These are phyloP conservation scores for Ophiostoma piceae DNA, from an alignment of 2,329 filamentous ascomycete species.

Conservation along the genomic window DNA sequence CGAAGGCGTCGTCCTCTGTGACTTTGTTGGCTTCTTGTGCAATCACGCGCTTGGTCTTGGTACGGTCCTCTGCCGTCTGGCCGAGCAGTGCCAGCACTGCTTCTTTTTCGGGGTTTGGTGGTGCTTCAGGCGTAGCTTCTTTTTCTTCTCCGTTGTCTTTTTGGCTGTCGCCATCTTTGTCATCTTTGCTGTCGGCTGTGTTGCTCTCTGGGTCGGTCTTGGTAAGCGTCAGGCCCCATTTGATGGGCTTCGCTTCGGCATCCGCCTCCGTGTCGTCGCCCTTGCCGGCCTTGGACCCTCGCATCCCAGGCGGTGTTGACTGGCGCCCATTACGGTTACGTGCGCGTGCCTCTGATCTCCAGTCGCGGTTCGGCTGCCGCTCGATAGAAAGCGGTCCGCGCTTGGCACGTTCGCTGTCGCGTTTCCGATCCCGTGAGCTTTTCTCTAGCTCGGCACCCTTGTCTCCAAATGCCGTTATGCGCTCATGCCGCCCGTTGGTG, in stretches of 20 bases:
- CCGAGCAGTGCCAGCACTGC: conserved; percentile 28
- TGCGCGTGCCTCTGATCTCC: conserved; percentile 33
- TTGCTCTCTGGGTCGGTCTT: conserved; percentile 28
- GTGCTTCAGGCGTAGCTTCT: not conserved
- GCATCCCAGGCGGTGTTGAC: not conserved
- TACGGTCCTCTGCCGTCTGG: conserved; percentile 20
- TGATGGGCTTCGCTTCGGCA: conserved; percentile 36
- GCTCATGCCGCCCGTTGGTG: conserved; percentile 30
- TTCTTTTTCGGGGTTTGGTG: conserved; percentile 22
- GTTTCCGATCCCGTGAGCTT: conserved; percentile 22
- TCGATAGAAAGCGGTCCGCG: conserved; percentile 31
- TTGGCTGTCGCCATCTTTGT: not conserved
- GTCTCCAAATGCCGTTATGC: conserved; percentile 34
- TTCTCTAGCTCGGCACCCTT: conserved; percentile 29
- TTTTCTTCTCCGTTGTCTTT: conserved; percentile 9
- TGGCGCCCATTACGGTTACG: conserved; percentile 24
- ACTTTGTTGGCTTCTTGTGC: conserved; percentile 38
- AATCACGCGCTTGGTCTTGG: conserved; percentile 25
- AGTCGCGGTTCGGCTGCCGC: conserved; percentile 31
- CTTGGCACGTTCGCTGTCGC: conserved; percentile 21
- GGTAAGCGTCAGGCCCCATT: conserved; percentile 37
- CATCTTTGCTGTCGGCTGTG: not conserved
- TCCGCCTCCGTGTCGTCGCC: conserved; percentile 29
- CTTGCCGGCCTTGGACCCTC: not conserved
- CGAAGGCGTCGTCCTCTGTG: conserved; percentile 64